phyloP scores from a whole-genome alignment of 2,329 filamentous ascomycete species.

The Claviceps sp. region DNA sequence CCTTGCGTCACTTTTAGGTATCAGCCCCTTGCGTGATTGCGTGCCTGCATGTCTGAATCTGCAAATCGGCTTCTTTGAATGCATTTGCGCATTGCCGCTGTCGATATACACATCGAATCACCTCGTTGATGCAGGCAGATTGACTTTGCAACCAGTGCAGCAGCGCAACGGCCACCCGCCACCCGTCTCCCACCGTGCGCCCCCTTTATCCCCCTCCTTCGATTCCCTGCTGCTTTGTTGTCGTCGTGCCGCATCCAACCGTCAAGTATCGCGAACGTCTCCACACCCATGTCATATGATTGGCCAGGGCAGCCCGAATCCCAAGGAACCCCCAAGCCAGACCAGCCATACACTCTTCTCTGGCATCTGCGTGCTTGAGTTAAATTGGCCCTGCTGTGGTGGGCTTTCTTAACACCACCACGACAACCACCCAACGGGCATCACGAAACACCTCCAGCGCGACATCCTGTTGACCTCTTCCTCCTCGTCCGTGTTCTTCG shows the following conservation, averaged over 20 bases:
- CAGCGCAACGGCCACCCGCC: neutral
- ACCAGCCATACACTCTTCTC: neutral
- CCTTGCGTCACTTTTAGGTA: neutral
- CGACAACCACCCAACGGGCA: neutral
- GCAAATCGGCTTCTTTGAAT: too few relatives aligned
- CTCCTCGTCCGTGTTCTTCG: neutral
- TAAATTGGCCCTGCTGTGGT: neutral
- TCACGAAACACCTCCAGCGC: neutral
- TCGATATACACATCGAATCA: neutral
- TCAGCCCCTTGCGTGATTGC: neutral
- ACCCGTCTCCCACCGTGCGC: neutral
- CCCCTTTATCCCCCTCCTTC: neutral
- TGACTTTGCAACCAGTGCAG: neutral
- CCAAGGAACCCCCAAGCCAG: neutral
- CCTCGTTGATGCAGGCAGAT: neutral
- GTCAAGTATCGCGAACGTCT: slow-evolving; percentile 1
- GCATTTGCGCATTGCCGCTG: neutral
- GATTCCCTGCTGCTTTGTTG: neutral
- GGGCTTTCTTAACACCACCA: neutral
- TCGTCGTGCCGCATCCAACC: neutral
- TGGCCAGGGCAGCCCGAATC: neutral
- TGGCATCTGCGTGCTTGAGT: neutral
- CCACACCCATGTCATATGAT: neutral
- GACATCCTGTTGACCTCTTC: neutral
- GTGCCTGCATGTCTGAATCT: neutral